phyloP scores from a whole-genome alignment of 257 asterid species.

The Nicotiana attenuata region DNA sequence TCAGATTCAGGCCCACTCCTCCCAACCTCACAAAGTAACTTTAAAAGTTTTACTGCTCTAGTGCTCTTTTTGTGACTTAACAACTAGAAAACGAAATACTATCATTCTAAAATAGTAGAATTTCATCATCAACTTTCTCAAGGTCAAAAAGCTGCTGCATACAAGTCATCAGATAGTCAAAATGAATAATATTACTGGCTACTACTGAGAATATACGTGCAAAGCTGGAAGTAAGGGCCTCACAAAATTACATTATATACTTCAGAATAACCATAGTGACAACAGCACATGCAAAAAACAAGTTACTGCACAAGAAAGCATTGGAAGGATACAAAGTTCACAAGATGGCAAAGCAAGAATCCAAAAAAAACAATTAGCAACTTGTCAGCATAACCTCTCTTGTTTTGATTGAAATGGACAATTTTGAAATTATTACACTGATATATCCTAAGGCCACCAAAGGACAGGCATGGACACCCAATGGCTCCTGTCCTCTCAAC shows the following conservation, averaged over 20 bases:
- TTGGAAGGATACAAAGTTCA: conserved; percentile 28
- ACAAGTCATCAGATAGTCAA: not conserved
- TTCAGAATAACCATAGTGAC: not conserved
- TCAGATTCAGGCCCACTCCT: no score
- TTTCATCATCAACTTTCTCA: not conserved
- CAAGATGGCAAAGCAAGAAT: conserved; percentile 36
- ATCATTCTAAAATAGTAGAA: not conserved
- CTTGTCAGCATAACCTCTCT: conserved; percentile 8
- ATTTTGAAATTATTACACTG: not conserved
- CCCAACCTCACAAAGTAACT: not conserved
- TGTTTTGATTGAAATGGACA: conserved; percentile 40
- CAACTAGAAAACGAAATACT: not conserved
- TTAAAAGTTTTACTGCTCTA: not conserved
- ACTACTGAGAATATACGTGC: not conserved
- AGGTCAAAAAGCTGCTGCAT: not conserved
- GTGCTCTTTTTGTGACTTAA: not conserved
- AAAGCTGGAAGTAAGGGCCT: not conserved
- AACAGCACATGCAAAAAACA: not conserved
- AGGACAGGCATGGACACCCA: conserved; percentile 20
- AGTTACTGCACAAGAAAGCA: not conserved
- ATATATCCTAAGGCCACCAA: conserved; percentile 25
- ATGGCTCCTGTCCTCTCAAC: not conserved
- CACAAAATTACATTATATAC: not conserved
- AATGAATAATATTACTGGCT: not conserved
- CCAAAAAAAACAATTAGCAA: conserved; percentile 20